A percentile compares a stretch with the other conserved stretches of the same genome.
Evolutionary conservation across 306 rosid species (phyloP).

Genomic region (Cicer chorassanicum): DNA sequence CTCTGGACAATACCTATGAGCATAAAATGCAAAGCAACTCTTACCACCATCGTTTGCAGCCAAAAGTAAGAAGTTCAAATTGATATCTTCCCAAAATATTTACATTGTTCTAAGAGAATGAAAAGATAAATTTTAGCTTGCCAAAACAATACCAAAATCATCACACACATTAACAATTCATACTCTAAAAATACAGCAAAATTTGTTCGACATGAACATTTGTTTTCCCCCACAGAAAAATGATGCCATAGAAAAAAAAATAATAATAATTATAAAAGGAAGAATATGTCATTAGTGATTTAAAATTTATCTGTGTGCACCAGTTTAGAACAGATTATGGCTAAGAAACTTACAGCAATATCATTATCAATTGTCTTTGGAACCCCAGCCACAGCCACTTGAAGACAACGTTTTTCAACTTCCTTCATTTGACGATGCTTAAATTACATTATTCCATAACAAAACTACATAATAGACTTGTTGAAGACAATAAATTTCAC

Average conservation of each 20-base stretch:
- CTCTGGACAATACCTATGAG: neutral
- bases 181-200: neutral
- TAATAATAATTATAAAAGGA: neutral
- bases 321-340: constrained; percentile 25
- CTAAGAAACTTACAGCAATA: constrained; percentile 78
- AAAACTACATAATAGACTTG: constrained; percentile 28
- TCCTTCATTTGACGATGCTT: constrained; percentile 67
- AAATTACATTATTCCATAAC: constrained; percentile 45
- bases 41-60: neutral
- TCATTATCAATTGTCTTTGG: constrained; percentile 97
- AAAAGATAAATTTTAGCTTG: constrained; percentile 2
- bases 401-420: constrained; percentile 89
- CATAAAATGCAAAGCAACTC: constrained; percentile 13
- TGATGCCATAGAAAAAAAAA: neutral
- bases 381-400: constrained; percentile 93
- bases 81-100: constrained; percentile 3
- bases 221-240: neutral
- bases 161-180: neutral
- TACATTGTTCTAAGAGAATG: neutral
- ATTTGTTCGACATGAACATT: constrained; percentile 2
- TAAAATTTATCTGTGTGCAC: constrained; percentile 9
- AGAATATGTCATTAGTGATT: neutral
- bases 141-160: neutral
- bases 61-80: neutral
- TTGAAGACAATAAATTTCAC: constrained; percentile 35